Conservation (phyloP, 2,329 filamentous ascomycete genomes). For the Monilinia laxa region DNA sequence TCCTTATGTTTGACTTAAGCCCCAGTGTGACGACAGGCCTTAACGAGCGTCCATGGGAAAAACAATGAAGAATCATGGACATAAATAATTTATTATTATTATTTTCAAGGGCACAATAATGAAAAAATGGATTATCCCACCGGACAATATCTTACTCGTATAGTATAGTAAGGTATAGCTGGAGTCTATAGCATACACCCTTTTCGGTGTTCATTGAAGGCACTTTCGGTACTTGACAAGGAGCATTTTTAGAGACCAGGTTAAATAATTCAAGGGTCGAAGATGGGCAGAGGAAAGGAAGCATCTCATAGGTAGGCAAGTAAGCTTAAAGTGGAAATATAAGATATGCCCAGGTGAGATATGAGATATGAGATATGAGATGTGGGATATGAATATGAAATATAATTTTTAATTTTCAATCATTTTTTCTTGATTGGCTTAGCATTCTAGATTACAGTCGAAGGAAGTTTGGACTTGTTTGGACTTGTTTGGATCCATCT, state of each 20-base stretch:
- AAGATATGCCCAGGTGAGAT: too few species aligned
- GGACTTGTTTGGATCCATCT: too few species aligned
- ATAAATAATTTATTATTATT: constrained; percentile 27
- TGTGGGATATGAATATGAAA: too few species aligned
- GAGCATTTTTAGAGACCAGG: constrained; percentile 3
- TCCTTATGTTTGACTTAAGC: constrained; percentile 36
- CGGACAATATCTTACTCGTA: not conserved
- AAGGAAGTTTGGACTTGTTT: too few species aligned
- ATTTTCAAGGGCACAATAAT: not conserved
- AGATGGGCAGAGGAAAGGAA: too few species aligned
- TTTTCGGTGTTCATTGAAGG: constrained; percentile 25
- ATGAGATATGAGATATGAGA: too few species aligned
- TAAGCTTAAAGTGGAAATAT: too few species aligned
- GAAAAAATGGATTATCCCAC: not conserved
- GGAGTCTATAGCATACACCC: not conserved
- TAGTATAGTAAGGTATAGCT: not conserved
- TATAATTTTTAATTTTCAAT: too few species aligned
- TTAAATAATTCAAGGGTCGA: not conserved
- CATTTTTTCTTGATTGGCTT: too few species aligned
- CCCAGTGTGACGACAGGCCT: constrained; percentile 33
- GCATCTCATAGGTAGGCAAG: too few species aligned
- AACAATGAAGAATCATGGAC: constrained; percentile 35
- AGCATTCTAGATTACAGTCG: too few species aligned
- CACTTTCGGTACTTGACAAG: constrained; percentile 23
- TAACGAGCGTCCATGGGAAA: constrained; percentile 37